Evolutionary conservation across 208 protist species (phyloP), one percentile per base, ranked within the genome.

Genomic region (Naegleria lovaniensis): DNA sequence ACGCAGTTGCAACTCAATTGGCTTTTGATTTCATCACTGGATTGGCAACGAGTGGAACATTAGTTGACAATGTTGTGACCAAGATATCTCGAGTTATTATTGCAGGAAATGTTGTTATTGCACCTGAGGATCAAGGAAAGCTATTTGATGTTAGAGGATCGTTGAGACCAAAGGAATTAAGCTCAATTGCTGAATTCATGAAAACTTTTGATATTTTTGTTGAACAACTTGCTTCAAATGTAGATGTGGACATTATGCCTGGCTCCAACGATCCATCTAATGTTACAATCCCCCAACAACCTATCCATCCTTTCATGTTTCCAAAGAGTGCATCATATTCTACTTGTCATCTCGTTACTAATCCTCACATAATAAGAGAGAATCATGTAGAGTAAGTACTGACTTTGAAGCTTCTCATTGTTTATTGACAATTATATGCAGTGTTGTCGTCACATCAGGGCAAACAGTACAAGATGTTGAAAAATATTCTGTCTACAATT

Each of bases 171-270:
- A 84, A 36, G n/a, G 92, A 89, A 33, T 88, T 90, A 16, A 91
- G 96, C 25, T 96, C 94, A 19, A 94, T 95, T 5, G 94, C 94
- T 2, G 92, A 89, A 79, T 87, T 96, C 38, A 97, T 97, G 96
- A 91, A 92, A 29, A 91, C 95, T 88, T 89, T 97, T 5, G 97
- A 98, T 91, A 59, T 40, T 22, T 85, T 97, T 25, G 90, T 98
- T 33, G 91, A 93, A 79, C 92, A 93, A 36, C 79, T 98, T 59
- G 93, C 93, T 29, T 87, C 92, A 55, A 94, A 92, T 6, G 93
- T 98, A 48, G 94, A 96, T 91, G 95, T 98, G 85, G 97, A 97
- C 90, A 86, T 98, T 79, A 96, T 98, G 95, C 97, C 97, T 19
- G 96, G 96, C 0, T 95, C 96, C 33, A 93, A 94, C 75, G 97